Conservation (phyloP, 371 early-diverging fungal genomes). For the Sporodiniella umbellata region DNA sequence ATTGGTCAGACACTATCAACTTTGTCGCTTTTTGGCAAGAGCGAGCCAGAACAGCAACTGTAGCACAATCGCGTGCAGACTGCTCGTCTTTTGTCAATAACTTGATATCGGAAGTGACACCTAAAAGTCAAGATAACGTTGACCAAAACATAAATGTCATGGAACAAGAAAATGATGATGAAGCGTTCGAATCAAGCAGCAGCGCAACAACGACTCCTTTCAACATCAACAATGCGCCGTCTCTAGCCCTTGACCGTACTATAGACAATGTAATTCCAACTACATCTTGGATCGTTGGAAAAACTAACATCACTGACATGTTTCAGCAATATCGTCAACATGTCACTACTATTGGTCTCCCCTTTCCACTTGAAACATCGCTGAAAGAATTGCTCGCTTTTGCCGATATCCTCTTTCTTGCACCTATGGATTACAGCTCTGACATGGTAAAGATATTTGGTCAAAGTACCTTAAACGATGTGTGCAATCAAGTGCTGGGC, state of each 20-base stretch:
- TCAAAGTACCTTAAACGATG: slow-evolving; percentile 7
- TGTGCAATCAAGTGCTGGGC: slow-evolving; percentile 21
- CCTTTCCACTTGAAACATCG: slow-evolving; percentile 18
- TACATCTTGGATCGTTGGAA: slow-evolving; percentile 18
- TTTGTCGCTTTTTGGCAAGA: slow-evolving; percentile 14
- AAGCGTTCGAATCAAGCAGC: slow-evolving; percentile 13
- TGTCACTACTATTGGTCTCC: slow-evolving; percentile 8
- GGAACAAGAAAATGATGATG: slow-evolving; percentile 4
- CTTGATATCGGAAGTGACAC: slow-evolving; percentile 10
- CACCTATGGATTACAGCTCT: slow-evolving; percentile 10
- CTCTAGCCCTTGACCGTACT: slow-evolving; percentile 16
- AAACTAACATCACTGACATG: slow-evolving; percentile 16
- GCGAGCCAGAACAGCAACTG: slow-evolving; percentile 10
- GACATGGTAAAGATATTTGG: background rate
- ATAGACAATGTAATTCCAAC: slow-evolving; percentile 15
- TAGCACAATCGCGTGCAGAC: slow-evolving; percentile 6
- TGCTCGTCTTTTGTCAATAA: slow-evolving; percentile 12
- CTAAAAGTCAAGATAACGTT: slow-evolving; percentile 1
- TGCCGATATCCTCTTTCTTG: slow-evolving; percentile 18
- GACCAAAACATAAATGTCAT: slow-evolving; percentile 8
- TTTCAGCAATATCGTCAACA: slow-evolving; percentile 17
- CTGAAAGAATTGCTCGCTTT: slow-evolving; percentile 17
- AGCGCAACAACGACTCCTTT: slow-evolving; percentile 15
- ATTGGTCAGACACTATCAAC: slow-evolving; percentile 5
- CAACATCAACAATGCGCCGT: slow-evolving; percentile 16